Conservation (phyloP, 139 green algal species). For the Picochlorum costavermella region DNA sequence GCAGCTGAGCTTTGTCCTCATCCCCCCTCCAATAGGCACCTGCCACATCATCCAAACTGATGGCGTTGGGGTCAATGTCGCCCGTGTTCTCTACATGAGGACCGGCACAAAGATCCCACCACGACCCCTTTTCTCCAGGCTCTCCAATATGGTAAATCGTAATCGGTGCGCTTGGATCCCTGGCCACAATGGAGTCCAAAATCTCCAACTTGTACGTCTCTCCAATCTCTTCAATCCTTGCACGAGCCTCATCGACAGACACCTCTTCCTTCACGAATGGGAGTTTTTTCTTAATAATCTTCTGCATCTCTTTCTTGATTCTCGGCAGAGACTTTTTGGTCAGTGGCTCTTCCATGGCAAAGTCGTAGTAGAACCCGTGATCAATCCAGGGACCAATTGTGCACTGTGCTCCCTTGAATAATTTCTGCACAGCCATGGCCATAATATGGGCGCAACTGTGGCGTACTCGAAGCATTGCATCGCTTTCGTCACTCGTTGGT, state of each 20-base stretch:
- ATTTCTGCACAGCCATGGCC: slow-evolving; percentile 94
- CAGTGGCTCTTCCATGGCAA: slow-evolving; percentile 69
- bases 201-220: slow-evolving; percentile 98
- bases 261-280: slow-evolving; percentile 80
- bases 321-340: slow-evolving; percentile 86
- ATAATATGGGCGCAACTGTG: slow-evolving; percentile 94
- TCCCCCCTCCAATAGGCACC: slow-evolving; percentile 88
- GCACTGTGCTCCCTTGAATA: slow-evolving; percentile 76
- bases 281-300: slow-evolving; percentile 67
- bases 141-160: slow-evolving; percentile 96
- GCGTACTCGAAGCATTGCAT: slow-evolving; percentile 70
- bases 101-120: slow-evolving; percentile 94
- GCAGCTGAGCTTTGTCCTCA: slow-evolving; percentile 75
- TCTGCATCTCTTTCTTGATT: slow-evolving; percentile 92
- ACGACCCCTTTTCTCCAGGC: slow-evolving; percentile 46
- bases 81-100: slow-evolving; percentile 83
- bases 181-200: slow-evolving; percentile 65
- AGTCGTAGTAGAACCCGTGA: slow-evolving; percentile 99
- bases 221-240: slow-evolving; percentile 62
- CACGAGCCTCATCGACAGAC: slow-evolving; percentile 59
- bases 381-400: slow-evolving; percentile 96
- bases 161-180: slow-evolving; percentile 71
- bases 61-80: slow-evolving; percentile 64
- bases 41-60: slow-evolving; percentile 87
- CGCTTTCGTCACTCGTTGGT: slow-evolving; percentile 63